Percentiles rank a stretch among this genome's conserved stretches.
These are phyloP conservation scores for Abortiporus biennis DNA, from an alignment of 1,284 basidiomycete species.

Conservation along the genomic window DNA sequence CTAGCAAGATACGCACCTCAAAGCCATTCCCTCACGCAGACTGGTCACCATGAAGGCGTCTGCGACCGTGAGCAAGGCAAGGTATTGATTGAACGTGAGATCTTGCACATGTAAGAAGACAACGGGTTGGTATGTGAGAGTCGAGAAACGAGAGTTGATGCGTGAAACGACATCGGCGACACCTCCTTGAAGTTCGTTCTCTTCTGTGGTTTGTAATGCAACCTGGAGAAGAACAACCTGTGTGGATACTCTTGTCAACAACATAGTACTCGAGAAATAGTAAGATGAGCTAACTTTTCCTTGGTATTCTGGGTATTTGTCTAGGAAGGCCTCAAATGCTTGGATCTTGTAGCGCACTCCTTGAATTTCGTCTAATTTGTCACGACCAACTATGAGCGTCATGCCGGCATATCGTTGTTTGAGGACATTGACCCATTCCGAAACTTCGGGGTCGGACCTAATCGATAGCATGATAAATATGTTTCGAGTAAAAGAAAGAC, in stretches of 20 bases:
- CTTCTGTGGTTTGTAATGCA: constrained; percentile 77
- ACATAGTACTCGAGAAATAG: not conserved
- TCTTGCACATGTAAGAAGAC: constrained; percentile 87
- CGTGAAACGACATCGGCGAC: constrained; percentile 76
- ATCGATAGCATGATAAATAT: constrained; percentile 5
- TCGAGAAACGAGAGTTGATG: constrained; percentile 79
- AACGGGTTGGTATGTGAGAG: constrained; percentile 82
- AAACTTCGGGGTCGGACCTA: constrained; percentile 73
- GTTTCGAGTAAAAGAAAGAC: not conserved
- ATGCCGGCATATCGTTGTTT: constrained; percentile 78
- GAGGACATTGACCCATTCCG: constrained; percentile 75
- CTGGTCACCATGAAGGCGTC: constrained; percentile 87
- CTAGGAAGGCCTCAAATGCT: constrained; percentile 81
- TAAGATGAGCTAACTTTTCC: constrained; percentile 44
- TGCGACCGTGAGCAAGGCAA: constrained; percentile 76
- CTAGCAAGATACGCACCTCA: constrained; percentile 30
- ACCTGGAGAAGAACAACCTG: constrained; percentile 83
- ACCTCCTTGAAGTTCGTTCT: constrained; percentile 68
- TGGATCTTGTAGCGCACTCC: constrained; percentile 80
- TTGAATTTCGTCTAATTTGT: constrained; percentile 85
- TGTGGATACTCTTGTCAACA: not conserved
- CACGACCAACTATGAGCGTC: constrained; percentile 82
- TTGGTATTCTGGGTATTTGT: constrained; percentile 72
- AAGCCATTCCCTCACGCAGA: constrained; percentile 84
- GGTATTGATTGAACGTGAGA: constrained; percentile 81